Base-by-base conservation (phyloP, 108 stramenopile species). In the Schizochytrium sp. region DNA sequence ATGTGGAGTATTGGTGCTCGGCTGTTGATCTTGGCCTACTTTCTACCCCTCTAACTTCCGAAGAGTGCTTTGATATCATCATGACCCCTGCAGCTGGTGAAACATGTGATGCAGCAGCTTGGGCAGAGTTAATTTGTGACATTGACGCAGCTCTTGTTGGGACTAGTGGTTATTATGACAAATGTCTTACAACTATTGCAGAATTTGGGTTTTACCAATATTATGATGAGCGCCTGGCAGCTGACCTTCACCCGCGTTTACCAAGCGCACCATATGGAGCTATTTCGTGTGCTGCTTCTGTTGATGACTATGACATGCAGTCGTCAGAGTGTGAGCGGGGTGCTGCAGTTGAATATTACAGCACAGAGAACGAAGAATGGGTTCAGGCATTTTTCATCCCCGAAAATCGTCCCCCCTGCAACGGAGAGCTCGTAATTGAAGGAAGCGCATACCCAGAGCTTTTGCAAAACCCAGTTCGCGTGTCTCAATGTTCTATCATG, bases 341-440 rank as follows among this genome's bases (percentile, higher is more conserved):
- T 13, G 76, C 55, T 42, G 49, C 76, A 7, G 3, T 83, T 10
- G 50, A 83, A 53, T 83, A 83, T 40, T 2, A 55, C 76, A 53
- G 55, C 76, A 53, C 49, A 15, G 5, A 1, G 47, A 10, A 17
- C 47, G 76, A 53, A 10, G 76, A 83, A 53, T 83, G 76, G 76
- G 76, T 42, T 38, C 50, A 83, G 76, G 5, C 76, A 56, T 83
- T 83, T 53, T 83, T 83, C 47, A 83, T 83, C 40, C 76, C 76
- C 2, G 76, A 49, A 10, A 40, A 47, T 8, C 13, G 49, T 3
- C 76, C 76, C 5, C 76, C 76, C 28, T 83, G 76, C 76, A 42
- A 83, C 47, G 28, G 28, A n/a, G 5, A 13, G 12, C 47, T 83
- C 50, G 28, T n/a, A 28, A 0, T 83, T 50, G 5, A 17, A 10